Conservation (phyloP, 139 green algal species). For the Chlorella ohadii region DNA sequence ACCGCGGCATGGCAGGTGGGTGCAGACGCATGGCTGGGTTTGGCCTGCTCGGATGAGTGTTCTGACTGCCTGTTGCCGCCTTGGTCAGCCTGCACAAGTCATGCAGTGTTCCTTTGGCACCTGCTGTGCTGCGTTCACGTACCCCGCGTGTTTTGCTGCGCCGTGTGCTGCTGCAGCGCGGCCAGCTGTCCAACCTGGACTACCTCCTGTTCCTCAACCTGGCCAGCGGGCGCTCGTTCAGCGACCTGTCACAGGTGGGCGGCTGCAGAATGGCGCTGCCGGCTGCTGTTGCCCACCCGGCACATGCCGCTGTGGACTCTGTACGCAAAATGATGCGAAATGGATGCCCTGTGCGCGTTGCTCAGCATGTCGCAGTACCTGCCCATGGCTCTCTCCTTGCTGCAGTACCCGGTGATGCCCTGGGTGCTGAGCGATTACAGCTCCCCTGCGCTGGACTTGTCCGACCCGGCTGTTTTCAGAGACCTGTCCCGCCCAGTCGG, state of each 20-base stretch:
- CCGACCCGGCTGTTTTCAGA: slow-evolving; percentile 68
- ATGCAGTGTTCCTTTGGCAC: no score
- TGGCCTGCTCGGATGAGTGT: no score
- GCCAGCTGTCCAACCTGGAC: slow-evolving; percentile 79
- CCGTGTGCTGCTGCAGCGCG: slow-evolving; percentile 41
- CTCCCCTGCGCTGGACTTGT: slow-evolving; percentile 70
- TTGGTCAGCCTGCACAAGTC: no score
- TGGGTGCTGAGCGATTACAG: slow-evolving; percentile 95
- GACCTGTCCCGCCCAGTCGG: slow-evolving; percentile 94
- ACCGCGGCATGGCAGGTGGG: slow-evolving; percentile 79
- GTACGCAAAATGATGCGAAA: no score
- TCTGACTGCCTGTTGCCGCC: no score
- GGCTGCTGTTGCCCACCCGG: no score
- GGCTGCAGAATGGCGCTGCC: background rate
- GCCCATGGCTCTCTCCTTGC: background rate
- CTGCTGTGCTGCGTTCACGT: no score
- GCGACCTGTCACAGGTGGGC: slow-evolving; percentile 78
- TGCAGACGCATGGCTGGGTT: no score
- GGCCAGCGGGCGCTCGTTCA: slow-evolving; percentile 87
- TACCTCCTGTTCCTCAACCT: slow-evolving; percentile 93
- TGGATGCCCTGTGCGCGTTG: no score
- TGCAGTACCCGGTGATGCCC: slow-evolving; percentile 61
- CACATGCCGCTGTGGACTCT: no score
- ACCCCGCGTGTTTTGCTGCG: no score
- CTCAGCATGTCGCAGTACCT: no score